Percentiles rank a stretch among this genome's conserved stretches.
Conservation (phyloP, 306 rosid genomes). For the Medicago truncatula region DNA sequence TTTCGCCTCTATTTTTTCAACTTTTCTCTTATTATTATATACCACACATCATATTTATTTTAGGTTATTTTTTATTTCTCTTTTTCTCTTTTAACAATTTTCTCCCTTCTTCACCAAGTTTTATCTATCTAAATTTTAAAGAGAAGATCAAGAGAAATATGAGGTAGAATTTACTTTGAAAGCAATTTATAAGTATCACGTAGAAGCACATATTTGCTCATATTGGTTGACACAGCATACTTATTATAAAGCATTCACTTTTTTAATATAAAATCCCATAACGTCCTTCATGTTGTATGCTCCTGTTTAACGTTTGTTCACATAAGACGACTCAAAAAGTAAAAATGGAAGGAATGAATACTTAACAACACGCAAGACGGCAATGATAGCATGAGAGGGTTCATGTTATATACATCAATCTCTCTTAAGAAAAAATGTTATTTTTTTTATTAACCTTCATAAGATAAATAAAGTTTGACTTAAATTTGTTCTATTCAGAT, state of each 20-base stretch:
- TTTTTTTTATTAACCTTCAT: too few species aligned
- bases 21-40: too few species aligned
- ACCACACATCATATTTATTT: too few species aligned
- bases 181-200: neutral
- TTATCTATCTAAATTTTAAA: too few species aligned
- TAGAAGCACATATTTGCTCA: neutral
- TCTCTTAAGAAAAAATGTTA: too few species aligned
- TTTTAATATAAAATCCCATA: slow-evolving; percentile 29
- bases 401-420: neutral
- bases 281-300: slow-evolving; percentile 39
- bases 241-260: neutral
- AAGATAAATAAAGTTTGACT: too few species aligned
- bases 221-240: neutral
- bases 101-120: neutral
- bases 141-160: too few species aligned
- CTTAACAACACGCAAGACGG: slow-evolving; percentile 37
- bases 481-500: too few species aligned
- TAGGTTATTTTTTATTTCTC: neutral
- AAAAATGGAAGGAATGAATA: slow-evolving; percentile 11
- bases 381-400: slow-evolving; percentile 33
- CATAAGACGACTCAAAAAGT: slow-evolving; percentile 1
- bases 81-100: neutral
- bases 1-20: neutral
- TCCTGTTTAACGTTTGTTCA: neutral
- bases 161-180: neutral